Evolutionary conservation across 805 yeast genomes (phyloP), one percentile per base, ranked within the genome.

Genomic region (Pichia thaimueangensis): DNA sequence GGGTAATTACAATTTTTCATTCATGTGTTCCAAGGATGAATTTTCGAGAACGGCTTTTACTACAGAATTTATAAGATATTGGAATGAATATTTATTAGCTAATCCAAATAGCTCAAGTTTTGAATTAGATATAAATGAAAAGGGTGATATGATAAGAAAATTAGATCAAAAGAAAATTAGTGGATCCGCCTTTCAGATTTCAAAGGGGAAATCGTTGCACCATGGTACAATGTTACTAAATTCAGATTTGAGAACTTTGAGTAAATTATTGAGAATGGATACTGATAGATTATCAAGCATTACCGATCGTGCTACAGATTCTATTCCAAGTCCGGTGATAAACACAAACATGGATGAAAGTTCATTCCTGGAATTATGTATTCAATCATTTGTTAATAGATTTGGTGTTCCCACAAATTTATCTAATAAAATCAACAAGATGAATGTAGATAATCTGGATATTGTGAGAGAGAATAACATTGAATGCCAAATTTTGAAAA

Each of bases 171-270:
- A 61, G 3, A 93, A 93, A 56, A 78, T 93, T 5, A 83, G 95
- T 52, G 99, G 99, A 0, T 85, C 95, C 7, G 97, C 98, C 0
- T 93, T 76, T 62, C 89, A 89, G 58, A 69, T 93, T 25, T 80
- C 95, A 5, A 72, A 74, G 37, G 89, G 93, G 0, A 78, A 78
- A 52, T 79, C 95, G 6, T 82, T 89, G 51, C 98, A 93, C 58
- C 99, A 93, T 64, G 98, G 97, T 0, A 93, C 99, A 0, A 86
- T 93, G 96, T 68, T 93, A 7, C 65, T 93, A 20, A 65, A 74
- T 42, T 79, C 94, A 32, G 68, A 79, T 30, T 62, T 93, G 21
- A 69, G 68, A n/a, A 62, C 70, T 1, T 67, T 93, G 45, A 67
- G 79, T 1, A 67, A 74, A n/a, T 58, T 86, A 12, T 66, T 93